Evolutionary conservation across 2,329 filamentous ascomycete species (phyloP).

Genomic region (Apiospora saccharicola): DNA sequence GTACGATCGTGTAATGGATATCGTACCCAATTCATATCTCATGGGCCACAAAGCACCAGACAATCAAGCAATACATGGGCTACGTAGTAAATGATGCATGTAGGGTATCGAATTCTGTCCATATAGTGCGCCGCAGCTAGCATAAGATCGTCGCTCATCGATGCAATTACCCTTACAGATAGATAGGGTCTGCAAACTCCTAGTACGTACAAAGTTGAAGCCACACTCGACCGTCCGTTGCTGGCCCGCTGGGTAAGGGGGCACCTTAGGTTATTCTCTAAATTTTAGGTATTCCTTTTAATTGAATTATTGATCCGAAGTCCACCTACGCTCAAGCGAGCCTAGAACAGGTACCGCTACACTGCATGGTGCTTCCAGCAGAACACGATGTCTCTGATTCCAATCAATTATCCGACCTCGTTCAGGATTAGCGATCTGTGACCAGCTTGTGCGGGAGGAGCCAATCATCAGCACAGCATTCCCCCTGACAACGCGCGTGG

Average conservation of each 20-base stretch:
- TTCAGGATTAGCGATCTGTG: slow-evolving; percentile 10
- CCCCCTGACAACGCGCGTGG: neutral
- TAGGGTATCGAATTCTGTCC: neutral
- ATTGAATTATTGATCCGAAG: slow-evolving; percentile 8
- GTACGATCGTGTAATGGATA: slow-evolving; percentile 1
- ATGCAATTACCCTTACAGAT: neutral
- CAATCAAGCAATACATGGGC: neutral
- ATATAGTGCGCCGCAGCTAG: neutral
- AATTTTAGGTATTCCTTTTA: neutral
- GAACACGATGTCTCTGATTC: slow-evolving; percentile 8
- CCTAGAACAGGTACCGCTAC: neutral
- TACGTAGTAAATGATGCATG: neutral
- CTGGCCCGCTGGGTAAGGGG: neutral
- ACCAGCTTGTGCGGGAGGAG: slow-evolving; percentile 1
- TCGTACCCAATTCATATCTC: neutral
- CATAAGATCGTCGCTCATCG: neutral
- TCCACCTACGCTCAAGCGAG: neutral
- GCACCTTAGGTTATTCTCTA: neutral
- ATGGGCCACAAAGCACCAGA: neutral
- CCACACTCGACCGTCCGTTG: neutral
- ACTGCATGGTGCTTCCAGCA: neutral
- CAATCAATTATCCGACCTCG: neutral
- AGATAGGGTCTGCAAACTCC: neutral
- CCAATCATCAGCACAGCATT: neutral
- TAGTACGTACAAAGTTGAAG: neutral